Evolutionary conservation across 495 filamentous ascomycete genomes (phyloP).

Genomic region (Penicillium riverlandense): DNA sequence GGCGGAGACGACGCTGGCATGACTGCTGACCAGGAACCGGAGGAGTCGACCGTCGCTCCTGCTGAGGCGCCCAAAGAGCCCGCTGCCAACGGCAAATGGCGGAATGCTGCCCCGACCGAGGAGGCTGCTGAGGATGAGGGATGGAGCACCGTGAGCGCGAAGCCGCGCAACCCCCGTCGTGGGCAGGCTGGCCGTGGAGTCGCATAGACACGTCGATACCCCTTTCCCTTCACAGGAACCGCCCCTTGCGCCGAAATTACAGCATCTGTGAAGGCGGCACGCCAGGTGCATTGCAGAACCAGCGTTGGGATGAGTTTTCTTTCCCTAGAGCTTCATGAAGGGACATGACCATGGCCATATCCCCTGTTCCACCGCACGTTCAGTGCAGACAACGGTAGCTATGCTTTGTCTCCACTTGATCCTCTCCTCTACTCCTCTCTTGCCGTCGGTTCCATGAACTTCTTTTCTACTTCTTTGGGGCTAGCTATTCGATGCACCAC

Average conservation of each 20-base stretch:
- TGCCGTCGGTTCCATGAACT: conserved; percentile 19
- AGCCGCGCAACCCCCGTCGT: conserved; percentile 46
- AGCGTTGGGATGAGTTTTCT: background rate
- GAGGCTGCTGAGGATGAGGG: conserved; percentile 58
- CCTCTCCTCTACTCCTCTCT: conserved; percentile 10
- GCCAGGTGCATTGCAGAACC: background rate
- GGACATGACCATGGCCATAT: background rate
- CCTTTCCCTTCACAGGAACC: conserved; percentile 14
- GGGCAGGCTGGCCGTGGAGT: conserved; percentile 41
- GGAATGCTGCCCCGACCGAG: conserved; percentile 15
- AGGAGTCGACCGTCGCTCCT: conserved; percentile 18
- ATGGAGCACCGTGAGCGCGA: conserved; percentile 66
- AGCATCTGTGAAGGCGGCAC: conserved; percentile 1
- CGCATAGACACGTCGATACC: conserved; percentile 42
- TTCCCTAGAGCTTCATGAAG: too few species aligned
- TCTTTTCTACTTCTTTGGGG: conserved; percentile 16
- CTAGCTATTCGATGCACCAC: conserved; percentile 25
- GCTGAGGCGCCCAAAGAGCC: conserved; percentile 37
- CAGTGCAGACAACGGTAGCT: conserved; percentile 12
- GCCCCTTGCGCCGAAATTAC: conserved; percentile 13
- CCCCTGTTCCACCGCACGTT: conserved; percentile 4
- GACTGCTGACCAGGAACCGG: conserved; percentile 28
- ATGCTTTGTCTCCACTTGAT: conserved; percentile 12
- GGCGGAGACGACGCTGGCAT: conserved; percentile 31
- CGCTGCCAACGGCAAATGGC: conserved; percentile 36